These are phyloP conservation scores for Mycena floridula DNA, from an alignment of 768 basidiomycete species.

Conservation along the genomic window DNA sequence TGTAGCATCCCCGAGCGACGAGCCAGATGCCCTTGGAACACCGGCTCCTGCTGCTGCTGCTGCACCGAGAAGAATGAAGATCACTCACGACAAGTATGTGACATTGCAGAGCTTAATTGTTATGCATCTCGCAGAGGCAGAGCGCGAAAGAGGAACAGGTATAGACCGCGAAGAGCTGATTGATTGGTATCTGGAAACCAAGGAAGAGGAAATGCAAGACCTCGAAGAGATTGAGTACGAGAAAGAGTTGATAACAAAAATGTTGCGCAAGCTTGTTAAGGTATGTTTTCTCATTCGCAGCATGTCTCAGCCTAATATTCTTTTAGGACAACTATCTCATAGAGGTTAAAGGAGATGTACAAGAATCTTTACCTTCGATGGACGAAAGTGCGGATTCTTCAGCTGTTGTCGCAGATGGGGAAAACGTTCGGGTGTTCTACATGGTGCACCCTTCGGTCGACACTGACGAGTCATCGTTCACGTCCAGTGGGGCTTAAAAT, in stretches of 20 bases:
- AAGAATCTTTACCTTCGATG: slow-evolving; percentile 67
- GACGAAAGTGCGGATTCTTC: slow-evolving; percentile 53
- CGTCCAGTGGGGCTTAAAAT: slow-evolving; percentile 18
- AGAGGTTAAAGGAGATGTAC: slow-evolving; percentile 77
- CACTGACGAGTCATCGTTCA: slow-evolving; percentile 49
- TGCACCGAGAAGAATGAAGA: slow-evolving; percentile 75
- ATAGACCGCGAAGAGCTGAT: slow-evolving; percentile 88
- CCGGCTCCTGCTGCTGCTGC: slow-evolving; percentile 31
- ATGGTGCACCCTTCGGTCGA: slow-evolving; percentile 90
- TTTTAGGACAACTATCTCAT: slow-evolving; percentile 78
- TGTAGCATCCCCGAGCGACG: slow-evolving; percentile 19
- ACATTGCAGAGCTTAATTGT: slow-evolving; percentile 86
- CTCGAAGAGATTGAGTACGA: slow-evolving; percentile 88
- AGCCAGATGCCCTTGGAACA: slow-evolving; percentile 27
- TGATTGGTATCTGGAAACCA: slow-evolving; percentile 93
- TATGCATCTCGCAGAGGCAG: slow-evolving; percentile 70
- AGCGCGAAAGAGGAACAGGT: slow-evolving; percentile 69
- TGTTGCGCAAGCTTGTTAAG: slow-evolving; percentile 87
- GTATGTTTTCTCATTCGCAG: slow-evolving; percentile 32
- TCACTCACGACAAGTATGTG: slow-evolving; percentile 95
- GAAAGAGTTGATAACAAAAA: slow-evolving; percentile 84
- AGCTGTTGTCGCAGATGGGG: slow-evolving; percentile 40
- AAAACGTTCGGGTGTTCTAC: slow-evolving; percentile 70
- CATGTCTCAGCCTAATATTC: neutral
- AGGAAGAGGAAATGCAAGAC: slow-evolving; percentile 76